Evolutionary conservation across 2,329 filamentous ascomycete species (phyloP).

Genomic region (Macrophomina tecta): DNA sequence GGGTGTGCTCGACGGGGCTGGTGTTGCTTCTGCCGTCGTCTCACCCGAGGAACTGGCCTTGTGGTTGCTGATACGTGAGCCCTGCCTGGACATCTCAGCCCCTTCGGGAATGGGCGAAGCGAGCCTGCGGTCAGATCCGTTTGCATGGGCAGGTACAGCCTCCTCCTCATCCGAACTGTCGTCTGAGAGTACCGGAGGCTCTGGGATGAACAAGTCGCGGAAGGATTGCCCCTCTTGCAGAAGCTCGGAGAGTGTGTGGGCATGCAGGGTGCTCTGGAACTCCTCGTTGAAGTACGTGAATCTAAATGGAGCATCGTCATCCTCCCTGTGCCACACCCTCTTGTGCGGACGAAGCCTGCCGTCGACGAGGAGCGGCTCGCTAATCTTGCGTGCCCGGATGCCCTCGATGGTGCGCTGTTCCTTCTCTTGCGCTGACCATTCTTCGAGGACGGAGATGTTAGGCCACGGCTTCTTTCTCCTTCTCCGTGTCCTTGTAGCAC

Average conservation of each 20-base stretch:
- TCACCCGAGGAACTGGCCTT: conserved; percentile 43
- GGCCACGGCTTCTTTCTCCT: conserved; percentile 74
- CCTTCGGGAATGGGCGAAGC: conserved; percentile 10
- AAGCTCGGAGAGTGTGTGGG: conserved; percentile 91
- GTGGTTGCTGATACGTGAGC: conserved; percentile 17
- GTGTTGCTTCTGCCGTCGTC: conserved; percentile 58
- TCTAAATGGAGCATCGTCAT: conserved; percentile 88
- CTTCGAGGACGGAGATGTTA: conserved; percentile 80
- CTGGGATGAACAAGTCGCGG: conserved; percentile 86
- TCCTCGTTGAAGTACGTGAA: conserved; percentile 99
- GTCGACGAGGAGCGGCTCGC: conserved; percentile 89
- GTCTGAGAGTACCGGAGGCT: conserved; percentile 67
- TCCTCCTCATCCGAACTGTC: conserved; percentile 72
- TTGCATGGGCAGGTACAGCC: not conserved
- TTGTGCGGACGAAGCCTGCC: conserved; percentile 80
- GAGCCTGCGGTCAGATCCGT: not conserved
- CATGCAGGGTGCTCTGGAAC: conserved; percentile 93
- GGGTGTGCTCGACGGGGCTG: conserved; percentile 41
- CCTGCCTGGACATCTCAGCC: conserved; percentile 8
- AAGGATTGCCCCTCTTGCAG: conserved; percentile 86
- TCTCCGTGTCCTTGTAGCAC: conserved; percentile 47
- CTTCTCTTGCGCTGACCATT: conserved; percentile 91
- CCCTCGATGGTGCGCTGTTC: conserved; percentile 79
- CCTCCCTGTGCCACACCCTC: conserved; percentile 82
- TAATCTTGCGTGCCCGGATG: conserved; percentile 86